Evolutionary conservation across 352 stramenopile genomes (phyloP).

Genomic region (Globisporangium paroecandrum): DNA sequence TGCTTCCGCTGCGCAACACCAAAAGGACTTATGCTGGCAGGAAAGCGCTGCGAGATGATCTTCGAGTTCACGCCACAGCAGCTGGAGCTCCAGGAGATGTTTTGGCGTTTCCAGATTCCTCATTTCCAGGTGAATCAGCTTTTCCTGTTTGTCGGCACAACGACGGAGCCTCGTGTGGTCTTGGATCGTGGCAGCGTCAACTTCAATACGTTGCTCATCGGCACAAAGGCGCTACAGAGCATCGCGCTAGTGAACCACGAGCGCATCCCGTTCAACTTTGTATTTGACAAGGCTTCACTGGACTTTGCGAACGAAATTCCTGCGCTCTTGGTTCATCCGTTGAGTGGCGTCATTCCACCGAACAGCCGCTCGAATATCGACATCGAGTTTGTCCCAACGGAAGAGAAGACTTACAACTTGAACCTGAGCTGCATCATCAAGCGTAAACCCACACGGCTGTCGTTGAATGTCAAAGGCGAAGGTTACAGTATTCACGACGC

Average conservation of each 20-base stretch:
- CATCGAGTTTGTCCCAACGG: constrained; percentile 87
- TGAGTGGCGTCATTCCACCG: constrained; percentile 88
- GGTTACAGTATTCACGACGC: constrained; percentile 90
- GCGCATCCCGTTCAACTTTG: constrained; percentile 92
- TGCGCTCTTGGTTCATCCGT: constrained; percentile 78
- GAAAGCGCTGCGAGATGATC: constrained; percentile 93
- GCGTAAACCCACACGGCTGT: constrained; percentile 89
- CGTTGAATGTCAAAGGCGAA: constrained; percentile 94
- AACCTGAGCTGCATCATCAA: constrained; percentile 91
- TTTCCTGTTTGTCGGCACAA: constrained; percentile 91
- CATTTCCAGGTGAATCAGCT: constrained; percentile 88
- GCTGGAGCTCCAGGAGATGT: constrained; percentile 87
- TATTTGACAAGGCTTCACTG: constrained; percentile 90
- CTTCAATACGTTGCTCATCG: constrained; percentile 91
- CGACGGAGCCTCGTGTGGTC: constrained; percentile 86
- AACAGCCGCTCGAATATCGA: constrained; percentile 80
- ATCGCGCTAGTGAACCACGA: constrained; percentile 91
- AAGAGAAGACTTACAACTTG: constrained; percentile 93
- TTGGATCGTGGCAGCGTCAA: constrained; percentile 89
- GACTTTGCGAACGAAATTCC: constrained; percentile 76
- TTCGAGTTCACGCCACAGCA: constrained; percentile 94
- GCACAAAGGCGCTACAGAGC: constrained; percentile 80
- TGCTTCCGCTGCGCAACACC: constrained; percentile 89
- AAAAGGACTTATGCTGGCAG: constrained; percentile 90
- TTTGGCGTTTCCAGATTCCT: constrained; percentile 90